phyloP scores from a whole-genome alignment of 306 rosid genomes.

The Prosopis cineraria region DNA sequence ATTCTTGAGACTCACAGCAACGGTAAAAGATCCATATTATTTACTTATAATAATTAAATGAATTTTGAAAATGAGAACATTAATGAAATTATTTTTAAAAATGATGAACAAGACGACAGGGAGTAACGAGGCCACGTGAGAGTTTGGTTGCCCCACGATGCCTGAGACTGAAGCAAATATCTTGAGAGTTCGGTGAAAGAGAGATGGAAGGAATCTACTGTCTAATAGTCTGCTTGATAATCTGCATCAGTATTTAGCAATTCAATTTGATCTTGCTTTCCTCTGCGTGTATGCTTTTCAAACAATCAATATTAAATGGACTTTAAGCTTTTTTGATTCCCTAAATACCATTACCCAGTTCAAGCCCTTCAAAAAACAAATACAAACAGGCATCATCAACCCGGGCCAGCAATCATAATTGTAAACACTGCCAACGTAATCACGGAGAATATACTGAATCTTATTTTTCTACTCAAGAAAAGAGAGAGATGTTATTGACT shows the following conservation, averaged over 20 bases:
- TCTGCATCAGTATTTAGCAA: too few species aligned
- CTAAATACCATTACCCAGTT: not conserved
- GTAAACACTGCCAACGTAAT: not conserved
- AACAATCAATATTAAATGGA: not conserved
- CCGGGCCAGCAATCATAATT: not conserved
- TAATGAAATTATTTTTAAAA: not conserved
- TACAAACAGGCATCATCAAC: not conserved
- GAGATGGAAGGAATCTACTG: not conserved
- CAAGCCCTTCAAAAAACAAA: not conserved
- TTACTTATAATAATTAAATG: too few species aligned
- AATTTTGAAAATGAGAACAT: too few species aligned
- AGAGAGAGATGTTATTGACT: not conserved
- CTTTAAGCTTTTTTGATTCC: not conserved
- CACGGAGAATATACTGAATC: not conserved
- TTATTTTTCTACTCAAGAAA: not conserved
- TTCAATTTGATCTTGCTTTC: not conserved
- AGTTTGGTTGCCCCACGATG: not conserved
- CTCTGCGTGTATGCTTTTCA: not conserved
- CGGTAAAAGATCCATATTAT: too few species aligned
- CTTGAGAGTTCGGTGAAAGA: not conserved
- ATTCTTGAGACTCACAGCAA: too few species aligned
- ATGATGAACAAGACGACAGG: not conserved
- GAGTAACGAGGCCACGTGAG: not conserved
- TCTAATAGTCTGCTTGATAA: not conserved
- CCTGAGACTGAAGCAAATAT: not conserved